Evolutionary conservation across 257 asterid species (phyloP), one percentile per base, ranked within the genome.

Genomic region (Solanum chaucha): DNA sequence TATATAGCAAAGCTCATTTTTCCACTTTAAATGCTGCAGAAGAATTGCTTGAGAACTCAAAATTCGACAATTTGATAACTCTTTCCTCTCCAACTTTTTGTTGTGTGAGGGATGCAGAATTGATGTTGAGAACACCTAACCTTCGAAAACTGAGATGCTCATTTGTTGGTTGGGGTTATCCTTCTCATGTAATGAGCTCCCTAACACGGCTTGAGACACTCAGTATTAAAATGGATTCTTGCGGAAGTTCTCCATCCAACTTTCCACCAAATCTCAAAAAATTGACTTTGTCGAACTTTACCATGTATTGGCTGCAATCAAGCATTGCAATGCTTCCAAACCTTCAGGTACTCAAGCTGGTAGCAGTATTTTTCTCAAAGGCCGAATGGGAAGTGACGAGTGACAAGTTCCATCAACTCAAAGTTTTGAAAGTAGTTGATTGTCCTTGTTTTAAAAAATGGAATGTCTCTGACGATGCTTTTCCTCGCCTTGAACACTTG

Each of bases 191-290:
- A 32, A 3, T 87, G 20, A 32, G 82, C 17, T 46, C 11, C 12
- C 86, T 80, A 9, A 41, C 36, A 20, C 68, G 74, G n/a, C 86
- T 87, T 46, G 88, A 87, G 7, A 64, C 82, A 11, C 86, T 78
- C 5, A 40, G 48, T 17, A 22, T 81, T 10, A 20, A 35, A 73
- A 36, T 35, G 51, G 32, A 73, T 73, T 30, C 61, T 14, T 24
- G 19, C 19, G n/a, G 28, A 72, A 32, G 51, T 44, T 40, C 8
- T 34, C 20, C 5, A n/a, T n/a, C 11, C 38, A 9, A 26, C 82
- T 85, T 88, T 24, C 89, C 89, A 13, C 84, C 38, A 17, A 77
- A 51, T 64, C 86, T 85, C 6, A 87, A 78, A 58, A 65, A 87
- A 44, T 22, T 87, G 82, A 44, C 88, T 14, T 5, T 67, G 30